phyloP scores from a whole-genome alignment of 2,329 filamentous ascomycete genomes.

The Hysterium pulicare region DNA sequence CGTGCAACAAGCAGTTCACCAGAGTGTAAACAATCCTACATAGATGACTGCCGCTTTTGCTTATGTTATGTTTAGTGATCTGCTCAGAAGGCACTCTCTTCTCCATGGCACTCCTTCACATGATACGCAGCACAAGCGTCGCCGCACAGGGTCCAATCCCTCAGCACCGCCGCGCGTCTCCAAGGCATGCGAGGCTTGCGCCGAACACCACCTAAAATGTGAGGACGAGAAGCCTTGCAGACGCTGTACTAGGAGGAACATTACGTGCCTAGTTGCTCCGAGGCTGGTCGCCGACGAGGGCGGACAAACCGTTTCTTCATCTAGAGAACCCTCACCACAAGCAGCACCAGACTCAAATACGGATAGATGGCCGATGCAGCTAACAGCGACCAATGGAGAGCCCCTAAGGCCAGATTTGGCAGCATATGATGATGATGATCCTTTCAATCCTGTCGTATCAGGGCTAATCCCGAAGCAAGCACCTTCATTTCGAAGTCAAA shows the following conservation, averaged over 20 bases:
- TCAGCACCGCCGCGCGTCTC: constrained; percentile 38
- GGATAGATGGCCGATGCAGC: too few relatives aligned
- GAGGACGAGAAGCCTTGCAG: constrained; percentile 55
- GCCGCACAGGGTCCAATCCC: constrained; percentile 15
- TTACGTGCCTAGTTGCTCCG: too few relatives aligned
- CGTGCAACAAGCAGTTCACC: constrained; percentile 47
- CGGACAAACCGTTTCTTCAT: too few relatives aligned
- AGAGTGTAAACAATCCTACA: constrained; percentile 35
- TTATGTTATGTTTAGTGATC: constrained; percentile 44
- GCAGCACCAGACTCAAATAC: too few relatives aligned
- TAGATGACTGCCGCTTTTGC: too few relatives aligned
- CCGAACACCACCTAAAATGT: constrained; percentile 51
- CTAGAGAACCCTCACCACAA: too few relatives aligned
- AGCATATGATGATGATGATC: too few relatives aligned
- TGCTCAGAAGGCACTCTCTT: constrained; percentile 51
- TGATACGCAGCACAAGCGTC: constrained; percentile 14
- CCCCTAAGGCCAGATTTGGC: too few relatives aligned
- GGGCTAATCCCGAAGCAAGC: background rate
- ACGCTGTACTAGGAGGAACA: constrained; percentile 49
- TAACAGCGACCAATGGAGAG: too few relatives aligned
- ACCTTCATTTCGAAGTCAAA: too few relatives aligned
- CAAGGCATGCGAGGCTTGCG: constrained; percentile 53
- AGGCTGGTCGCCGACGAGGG: too few relatives aligned
- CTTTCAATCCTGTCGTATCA: too few relatives aligned
- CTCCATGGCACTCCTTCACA: constrained; percentile 40